Evolutionary conservation across 2,329 filamentous ascomycete species (phyloP).

Genomic region (Aureobasidium musti): DNA sequence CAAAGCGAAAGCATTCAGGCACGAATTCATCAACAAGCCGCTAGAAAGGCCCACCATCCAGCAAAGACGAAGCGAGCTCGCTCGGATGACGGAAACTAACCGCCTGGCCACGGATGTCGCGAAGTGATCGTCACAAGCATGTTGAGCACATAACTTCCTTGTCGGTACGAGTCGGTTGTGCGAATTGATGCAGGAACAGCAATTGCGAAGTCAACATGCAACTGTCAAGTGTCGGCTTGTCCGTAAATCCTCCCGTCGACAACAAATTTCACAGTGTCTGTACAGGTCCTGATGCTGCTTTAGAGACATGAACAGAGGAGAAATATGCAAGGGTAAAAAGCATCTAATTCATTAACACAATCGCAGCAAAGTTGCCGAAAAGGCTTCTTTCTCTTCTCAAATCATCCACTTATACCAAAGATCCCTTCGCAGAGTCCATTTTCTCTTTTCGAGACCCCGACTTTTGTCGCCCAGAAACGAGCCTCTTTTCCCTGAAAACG

Average conservation of each 20-base stretch:
- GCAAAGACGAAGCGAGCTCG: constrained; percentile 24
- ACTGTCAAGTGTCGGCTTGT: constrained; percentile 3
- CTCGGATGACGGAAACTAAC: constrained; percentile 5
- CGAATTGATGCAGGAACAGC: constrained; percentile 18
- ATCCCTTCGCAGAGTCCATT: neutral
- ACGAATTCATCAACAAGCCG: neutral
- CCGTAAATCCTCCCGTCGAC: neutral
- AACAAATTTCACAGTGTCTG: neutral
- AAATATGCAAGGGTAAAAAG: neutral
- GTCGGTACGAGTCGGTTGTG: constrained; percentile 9
- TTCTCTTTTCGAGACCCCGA: neutral
- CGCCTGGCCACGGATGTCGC: neutral
- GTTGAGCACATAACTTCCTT: neutral
- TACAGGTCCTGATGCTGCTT: neutral
- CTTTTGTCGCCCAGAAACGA: neutral
- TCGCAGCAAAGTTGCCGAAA: neutral
- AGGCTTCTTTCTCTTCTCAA: neutral
- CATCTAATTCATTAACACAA: neutral
- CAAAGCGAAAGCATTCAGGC: neutral
- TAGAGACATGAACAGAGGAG: neutral
- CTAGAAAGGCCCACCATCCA: constrained; percentile 3
- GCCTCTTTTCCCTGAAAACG: neutral
- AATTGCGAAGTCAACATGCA: neutral
- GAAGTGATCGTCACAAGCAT: constrained; percentile 26
- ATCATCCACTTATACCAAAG: neutral